Evolutionary conservation across 495 filamentous ascomycete species (phyloP), one percentile per base, ranked within the genome.

Genomic region (Hypomontagnella monticulosa): DNA sequence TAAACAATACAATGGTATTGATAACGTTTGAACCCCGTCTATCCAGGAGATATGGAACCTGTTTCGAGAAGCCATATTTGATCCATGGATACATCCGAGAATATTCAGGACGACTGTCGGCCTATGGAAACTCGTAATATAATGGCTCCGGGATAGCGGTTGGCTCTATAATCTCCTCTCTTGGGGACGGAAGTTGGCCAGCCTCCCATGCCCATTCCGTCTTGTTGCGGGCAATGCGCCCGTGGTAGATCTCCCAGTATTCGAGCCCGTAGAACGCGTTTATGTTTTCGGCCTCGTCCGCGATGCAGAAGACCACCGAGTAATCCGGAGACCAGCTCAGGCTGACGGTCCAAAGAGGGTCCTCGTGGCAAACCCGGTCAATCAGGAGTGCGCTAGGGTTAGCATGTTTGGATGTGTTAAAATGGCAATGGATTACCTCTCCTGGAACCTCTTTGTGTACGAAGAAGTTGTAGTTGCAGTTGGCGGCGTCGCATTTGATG

Each of bases 191-290:
- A 43, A 46, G 8, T 12, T 61, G 36, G 1, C 48, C 48, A 16
- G 20, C 15, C 15, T 10, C 3, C 57, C 57, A 61, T 9, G 32
- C 58, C 33, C 33, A 48, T 48, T 55, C 49, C 1, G 58, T 62
- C 42, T 62, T 62, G n/a, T 62, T 55, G 5, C 49, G 33, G 1
- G 12, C 42, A 1, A 33, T 23, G 12, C 5, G 30, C 4, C 19
- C 50, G 10, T 62, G 14, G 18, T 6, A 1, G n/a, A 54, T 33
- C 8, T 62, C 58, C 41, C 49, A 62, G 10, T 8, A 32, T 2
- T 54, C 40, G 11, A 62, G 14, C 0, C 49, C 34, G 20, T 62
- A 62, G 58, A 54, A 62, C 0, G 58, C 58, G 23, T 47, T 55
- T 2, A 20, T 32, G 4, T 42, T 53, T 30, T 54, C 50, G 10